phyloP scores from a whole-genome alignment of 2,329 filamentous ascomycete species.

The Biscogniauxia sp. region DNA sequence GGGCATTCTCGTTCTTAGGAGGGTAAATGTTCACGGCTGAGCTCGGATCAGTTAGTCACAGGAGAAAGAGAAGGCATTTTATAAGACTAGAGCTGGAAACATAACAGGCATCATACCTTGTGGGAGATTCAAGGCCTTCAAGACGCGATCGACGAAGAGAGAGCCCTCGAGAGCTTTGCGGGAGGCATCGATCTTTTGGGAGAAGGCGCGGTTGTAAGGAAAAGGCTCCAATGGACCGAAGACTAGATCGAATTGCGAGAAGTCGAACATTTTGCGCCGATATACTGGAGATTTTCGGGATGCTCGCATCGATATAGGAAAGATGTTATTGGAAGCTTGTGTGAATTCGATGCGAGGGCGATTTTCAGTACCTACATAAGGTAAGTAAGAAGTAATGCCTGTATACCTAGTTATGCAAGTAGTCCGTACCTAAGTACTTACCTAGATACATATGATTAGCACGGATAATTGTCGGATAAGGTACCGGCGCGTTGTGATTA shows the following conservation, averaged over 20 bases:
- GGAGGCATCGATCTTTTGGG: slow-evolving; percentile 63
- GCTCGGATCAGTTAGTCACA: slow-evolving; percentile 23
- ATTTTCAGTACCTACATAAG: too few species aligned
- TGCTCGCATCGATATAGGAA: not conserved
- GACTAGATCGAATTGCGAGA: slow-evolving; percentile 64
- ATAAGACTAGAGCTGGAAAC: not conserved
- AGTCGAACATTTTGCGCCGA: slow-evolving; percentile 53
- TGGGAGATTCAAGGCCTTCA: slow-evolving; percentile 66
- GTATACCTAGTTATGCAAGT: too few species aligned
- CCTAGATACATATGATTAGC: not conserved
- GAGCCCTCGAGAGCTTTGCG: slow-evolving; percentile 66
- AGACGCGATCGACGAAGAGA: slow-evolving; percentile 77
- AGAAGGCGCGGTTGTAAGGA: slow-evolving; percentile 59
- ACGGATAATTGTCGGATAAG: not conserved
- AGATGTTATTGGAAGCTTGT: not conserved
- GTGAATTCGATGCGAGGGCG: too few species aligned
- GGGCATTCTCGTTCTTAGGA: slow-evolving; percentile 64
- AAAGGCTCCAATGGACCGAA: slow-evolving; percentile 61
- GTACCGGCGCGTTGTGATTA: not conserved
- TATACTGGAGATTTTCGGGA: not conserved
- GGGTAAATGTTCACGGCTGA: slow-evolving; percentile 67
- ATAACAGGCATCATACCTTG: slow-evolving; percentile 51
- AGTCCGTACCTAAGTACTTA: too few species aligned
- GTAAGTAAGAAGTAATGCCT: too few species aligned
- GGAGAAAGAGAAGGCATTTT: not conserved